Conservation (phyloP, 768 basidiomycete genomes). For the Leccinum aurantiacum region DNA sequence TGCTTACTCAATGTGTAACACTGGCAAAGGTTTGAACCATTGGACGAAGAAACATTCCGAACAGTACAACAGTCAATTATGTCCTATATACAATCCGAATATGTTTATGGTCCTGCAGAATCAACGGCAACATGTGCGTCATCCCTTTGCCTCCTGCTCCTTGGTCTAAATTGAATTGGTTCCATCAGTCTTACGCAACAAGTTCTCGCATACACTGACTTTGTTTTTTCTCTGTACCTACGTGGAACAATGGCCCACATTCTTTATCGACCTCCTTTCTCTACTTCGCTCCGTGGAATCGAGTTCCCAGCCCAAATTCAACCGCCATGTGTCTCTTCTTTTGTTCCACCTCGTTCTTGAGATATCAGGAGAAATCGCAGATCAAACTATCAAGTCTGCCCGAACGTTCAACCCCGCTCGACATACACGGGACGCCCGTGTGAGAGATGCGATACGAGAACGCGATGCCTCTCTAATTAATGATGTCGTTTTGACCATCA, state of each 20-base stretch:
- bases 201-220: conserved; percentile 88
- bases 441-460: conserved; percentile 88
- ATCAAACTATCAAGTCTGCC: conserved; percentile 89
- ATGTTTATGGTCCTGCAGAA: conserved; percentile 82
- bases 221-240: conserved; percentile 89
- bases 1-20: conserved; percentile 5
- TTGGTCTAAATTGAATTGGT: conserved; percentile 6
- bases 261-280: conserved; percentile 77
- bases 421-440: conserved; percentile 76
- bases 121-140: conserved; percentile 75
- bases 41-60: conserved; percentile 69
- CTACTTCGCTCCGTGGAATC: conserved; percentile 66
- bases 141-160: neutral
- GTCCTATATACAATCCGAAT: conserved; percentile 86
- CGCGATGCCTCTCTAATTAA: conserved; percentile 86
- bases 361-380: conserved; percentile 96
- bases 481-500: conserved; percentile 80
- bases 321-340: conserved; percentile 82
- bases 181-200: conserved; percentile 81
- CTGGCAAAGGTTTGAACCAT: conserved; percentile 54
- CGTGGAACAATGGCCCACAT: conserved; percentile 79
- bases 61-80: conserved; percentile 75
- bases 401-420: conserved; percentile 68
- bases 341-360: conserved; percentile 92
- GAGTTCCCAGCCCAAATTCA: conserved; percentile 59